Evolutionary conservation across 495 filamentous ascomycete genomes (phyloP).

Genomic region (Achaetomiella virescens): DNA sequence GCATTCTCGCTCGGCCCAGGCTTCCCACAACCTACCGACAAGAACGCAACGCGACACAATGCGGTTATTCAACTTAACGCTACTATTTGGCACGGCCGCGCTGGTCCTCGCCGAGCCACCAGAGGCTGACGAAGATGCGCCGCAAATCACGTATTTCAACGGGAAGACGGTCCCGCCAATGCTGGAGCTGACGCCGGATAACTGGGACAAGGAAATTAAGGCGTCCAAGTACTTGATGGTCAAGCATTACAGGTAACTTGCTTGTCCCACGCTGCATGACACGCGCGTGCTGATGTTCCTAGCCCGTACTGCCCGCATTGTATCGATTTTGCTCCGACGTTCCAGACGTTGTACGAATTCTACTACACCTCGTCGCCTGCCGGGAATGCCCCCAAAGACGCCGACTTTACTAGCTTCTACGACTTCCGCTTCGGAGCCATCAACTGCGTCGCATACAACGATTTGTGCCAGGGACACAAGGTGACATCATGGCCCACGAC

Average conservation of each 20-base stretch:
- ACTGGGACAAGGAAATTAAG: constrained; percentile 35
- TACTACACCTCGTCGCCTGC: constrained; percentile 86
- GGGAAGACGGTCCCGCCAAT: constrained; percentile 69
- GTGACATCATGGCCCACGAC: constrained; percentile 68
- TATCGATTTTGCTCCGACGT: constrained; percentile 69
- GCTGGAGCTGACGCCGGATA: constrained; percentile 45
- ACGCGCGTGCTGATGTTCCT: constrained; percentile 11
- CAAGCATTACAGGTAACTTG: constrained; percentile 43
- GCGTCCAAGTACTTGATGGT: constrained; percentile 41
- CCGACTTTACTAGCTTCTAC: constrained; percentile 62
- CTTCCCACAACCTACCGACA: neutral
- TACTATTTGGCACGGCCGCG: constrained; percentile 38
- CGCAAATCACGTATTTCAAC: constrained; percentile 66
- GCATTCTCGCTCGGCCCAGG: constrained; percentile 1
- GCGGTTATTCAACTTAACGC: constrained; percentile 25
- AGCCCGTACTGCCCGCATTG: constrained; percentile 74
- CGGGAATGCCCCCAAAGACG: constrained; percentile 25
- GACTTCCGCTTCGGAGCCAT: constrained; percentile 82
- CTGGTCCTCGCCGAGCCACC: constrained; percentile 28
- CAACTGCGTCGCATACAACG: constrained; percentile 75
- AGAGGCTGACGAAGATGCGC: constrained; percentile 30
- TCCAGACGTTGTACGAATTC: constrained; percentile 90
- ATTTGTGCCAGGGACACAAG: constrained; percentile 60
- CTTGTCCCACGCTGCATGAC: constrained; percentile 6
- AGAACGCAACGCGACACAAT: constrained; percentile 11